These are phyloP conservation scores for Fraxinus xanthoxyloides DNA, from an alignment of 305 asterid genomes.

Conservation along the genomic window DNA sequence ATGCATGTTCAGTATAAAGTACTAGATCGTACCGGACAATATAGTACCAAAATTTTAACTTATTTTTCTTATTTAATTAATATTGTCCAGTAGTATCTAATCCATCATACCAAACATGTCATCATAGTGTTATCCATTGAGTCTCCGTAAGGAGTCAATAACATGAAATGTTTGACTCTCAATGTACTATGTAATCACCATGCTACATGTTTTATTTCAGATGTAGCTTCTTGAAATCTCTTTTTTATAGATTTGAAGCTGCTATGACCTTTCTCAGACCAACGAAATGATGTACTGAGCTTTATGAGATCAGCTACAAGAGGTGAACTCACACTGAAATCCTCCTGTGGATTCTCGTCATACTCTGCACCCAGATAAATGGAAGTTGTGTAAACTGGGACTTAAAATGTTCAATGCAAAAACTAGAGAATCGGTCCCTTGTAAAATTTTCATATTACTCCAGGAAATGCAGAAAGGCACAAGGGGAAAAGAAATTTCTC, in stretches of 20 bases:
- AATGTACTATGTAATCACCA: slow-evolving; percentile 18
- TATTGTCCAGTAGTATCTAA: background rate
- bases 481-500: background rate
- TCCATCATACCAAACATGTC: background rate
- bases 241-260: slow-evolving; percentile 80
- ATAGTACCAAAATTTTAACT: background rate
- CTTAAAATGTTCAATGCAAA: background rate
- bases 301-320: slow-evolving; percentile 64
- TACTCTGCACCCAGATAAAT: slow-evolving; percentile 50
- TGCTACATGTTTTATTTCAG: slow-evolving; percentile 42
- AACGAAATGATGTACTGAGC: slow-evolving; percentile 62
- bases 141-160: background rate
- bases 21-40: background rate
- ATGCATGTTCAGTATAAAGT: background rate
- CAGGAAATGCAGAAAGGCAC: background rate
- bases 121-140: no score
- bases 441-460: background rate
- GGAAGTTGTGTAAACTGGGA: background rate
- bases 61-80: background rate
- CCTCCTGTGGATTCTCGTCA: slow-evolving; percentile 51
- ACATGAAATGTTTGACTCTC: background rate
- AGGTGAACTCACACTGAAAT: slow-evolving; percentile 54
- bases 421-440: background rate
- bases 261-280: slow-evolving; percentile 74
- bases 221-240: slow-evolving; percentile 66